These are phyloP conservation scores for Xylaria curta DNA, from an alignment of 495 filamentous ascomycete genomes.

Conservation along the genomic window DNA sequence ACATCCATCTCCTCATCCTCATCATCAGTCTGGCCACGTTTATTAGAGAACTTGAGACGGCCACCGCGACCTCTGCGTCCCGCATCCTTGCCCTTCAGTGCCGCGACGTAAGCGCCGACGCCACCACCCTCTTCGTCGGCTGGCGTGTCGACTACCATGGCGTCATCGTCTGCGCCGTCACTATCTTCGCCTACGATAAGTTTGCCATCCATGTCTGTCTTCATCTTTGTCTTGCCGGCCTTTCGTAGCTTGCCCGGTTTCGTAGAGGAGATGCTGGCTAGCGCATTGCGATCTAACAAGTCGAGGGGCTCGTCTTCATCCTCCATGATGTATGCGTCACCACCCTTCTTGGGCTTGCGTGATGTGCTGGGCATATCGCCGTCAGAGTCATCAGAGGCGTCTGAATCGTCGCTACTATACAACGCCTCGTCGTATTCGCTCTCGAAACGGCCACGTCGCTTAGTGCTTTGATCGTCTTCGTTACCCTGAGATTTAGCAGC, in stretches of 20 bases:
- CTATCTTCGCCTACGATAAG: slow-evolving; percentile 72
- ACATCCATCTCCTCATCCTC: slow-evolving; percentile 72
- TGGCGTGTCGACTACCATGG: slow-evolving; percentile 65
- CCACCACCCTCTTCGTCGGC: slow-evolving; percentile 61
- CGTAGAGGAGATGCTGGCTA: slow-evolving; percentile 91
- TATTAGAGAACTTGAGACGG: slow-evolving; percentile 84
- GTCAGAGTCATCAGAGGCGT: slow-evolving; percentile 67
- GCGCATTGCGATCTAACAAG: slow-evolving; percentile 82
- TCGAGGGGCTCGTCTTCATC: slow-evolving; percentile 93
- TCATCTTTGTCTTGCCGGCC: slow-evolving; percentile 66
- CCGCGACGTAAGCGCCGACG: slow-evolving; percentile 90
- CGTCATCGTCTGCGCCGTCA: slow-evolving; percentile 50
- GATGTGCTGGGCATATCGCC: slow-evolving; percentile 61
- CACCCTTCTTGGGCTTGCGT: slow-evolving; percentile 60
- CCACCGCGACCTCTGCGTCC: slow-evolving; percentile 82
- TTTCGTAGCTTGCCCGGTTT: slow-evolving; percentile 71
- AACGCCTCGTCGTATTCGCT: slow-evolving; percentile 95
- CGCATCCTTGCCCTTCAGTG: slow-evolving; percentile 83
- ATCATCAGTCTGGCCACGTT: slow-evolving; percentile 63
- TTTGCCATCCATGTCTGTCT: slow-evolving; percentile 85
- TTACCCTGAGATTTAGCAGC: slow-evolving; percentile 60
- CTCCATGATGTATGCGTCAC: slow-evolving; percentile 85
- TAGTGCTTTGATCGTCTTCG: slow-evolving; percentile 54
- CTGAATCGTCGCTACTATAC: slow-evolving; percentile 78
- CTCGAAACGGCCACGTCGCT: slow-evolving; percentile 69